A percentile compares a stretch with the other conserved stretches of the same genome.
phyloP scores from a whole-genome alignment of 257 asterid species.

The Solanum peruvianum region DNA sequence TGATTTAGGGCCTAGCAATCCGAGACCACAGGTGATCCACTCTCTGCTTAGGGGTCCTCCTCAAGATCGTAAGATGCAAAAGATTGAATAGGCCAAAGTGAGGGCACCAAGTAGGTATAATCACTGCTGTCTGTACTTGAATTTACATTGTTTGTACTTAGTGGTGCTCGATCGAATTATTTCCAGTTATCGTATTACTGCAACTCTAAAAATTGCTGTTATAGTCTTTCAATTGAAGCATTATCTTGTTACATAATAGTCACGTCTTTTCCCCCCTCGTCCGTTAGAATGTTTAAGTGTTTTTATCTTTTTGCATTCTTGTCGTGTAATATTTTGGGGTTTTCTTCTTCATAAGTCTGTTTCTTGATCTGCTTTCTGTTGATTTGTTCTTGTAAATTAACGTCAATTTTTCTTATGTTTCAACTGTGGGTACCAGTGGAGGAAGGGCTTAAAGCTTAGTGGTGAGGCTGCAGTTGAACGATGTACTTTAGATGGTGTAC shows the following conservation, averaged over 20 bases:
- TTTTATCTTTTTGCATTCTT: not conserved
- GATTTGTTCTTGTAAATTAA: not conserved
- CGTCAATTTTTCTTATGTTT: not conserved
- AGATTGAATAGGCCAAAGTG: not conserved
- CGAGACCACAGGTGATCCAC: not conserved
- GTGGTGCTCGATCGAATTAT: not conserved
- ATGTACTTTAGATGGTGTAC: constrained; percentile 86
- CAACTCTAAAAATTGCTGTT: not conserved
- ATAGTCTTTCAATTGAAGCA: not conserved
- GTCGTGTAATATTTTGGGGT: not conserved
- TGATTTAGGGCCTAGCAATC: not conserved
- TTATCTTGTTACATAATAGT: not conserved
- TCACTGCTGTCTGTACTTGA: not conserved
- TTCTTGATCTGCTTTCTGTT: not conserved
- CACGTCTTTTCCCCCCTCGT: not conserved
- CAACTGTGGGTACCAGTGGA: constrained; percentile 55
- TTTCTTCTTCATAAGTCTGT: not conserved
- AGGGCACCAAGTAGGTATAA: not conserved
- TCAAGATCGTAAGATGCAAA: not conserved
- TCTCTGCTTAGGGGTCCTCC: not conserved
- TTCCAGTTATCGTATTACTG: not conserved
- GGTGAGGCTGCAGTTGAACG: constrained; percentile 91
- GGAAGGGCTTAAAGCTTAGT: constrained; percentile 83
- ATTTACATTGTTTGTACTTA: not conserved
- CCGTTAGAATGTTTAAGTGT: not conserved